phyloP scores from a whole-genome alignment of 1,284 basidiomycete genomes.

The Ganoderma meredithae region DNA sequence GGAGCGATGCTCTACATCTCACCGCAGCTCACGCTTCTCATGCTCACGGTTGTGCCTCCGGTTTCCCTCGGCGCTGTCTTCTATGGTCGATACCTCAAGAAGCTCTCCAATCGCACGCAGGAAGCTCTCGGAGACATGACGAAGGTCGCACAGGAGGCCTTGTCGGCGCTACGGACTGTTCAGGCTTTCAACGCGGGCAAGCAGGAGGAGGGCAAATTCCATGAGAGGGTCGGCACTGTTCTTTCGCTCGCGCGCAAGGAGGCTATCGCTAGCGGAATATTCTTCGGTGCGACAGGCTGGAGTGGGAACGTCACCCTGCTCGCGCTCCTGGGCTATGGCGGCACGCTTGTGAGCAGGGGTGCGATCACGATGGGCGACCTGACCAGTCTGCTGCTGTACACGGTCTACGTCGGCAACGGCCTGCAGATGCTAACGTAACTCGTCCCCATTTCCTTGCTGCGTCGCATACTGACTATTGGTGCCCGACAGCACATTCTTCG shows the following conservation, averaged over 20 bases:
- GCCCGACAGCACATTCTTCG: conserved; percentile 46
- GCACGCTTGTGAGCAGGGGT: conserved; percentile 88
- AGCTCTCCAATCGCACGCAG: conserved; percentile 91
- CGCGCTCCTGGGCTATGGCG: conserved; percentile 92
- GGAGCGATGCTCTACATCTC: conserved; percentile 98
- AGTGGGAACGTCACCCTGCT: conserved; percentile 95
- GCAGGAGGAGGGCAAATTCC: conserved; percentile 79
- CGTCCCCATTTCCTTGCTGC: conserved; percentile 17
- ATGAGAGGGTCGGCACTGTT: conserved; percentile 72
- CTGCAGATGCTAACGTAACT: conserved; percentile 81
- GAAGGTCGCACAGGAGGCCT: conserved; percentile 90
- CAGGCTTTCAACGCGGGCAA: conserved; percentile 87
- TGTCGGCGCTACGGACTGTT: conserved; percentile 93
- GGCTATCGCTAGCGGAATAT: conserved; percentile 90
- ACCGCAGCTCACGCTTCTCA: conserved; percentile 87
- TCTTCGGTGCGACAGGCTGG: conserved; percentile 94
- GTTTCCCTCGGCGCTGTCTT: conserved; percentile 95
- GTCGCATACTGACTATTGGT: conserved; percentile 25
- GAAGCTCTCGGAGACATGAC: conserved; percentile 96
- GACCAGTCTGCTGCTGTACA: conserved; percentile 92
- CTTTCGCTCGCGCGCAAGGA: conserved; percentile 86
- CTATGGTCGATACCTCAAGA: conserved; percentile 95
- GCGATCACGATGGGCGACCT: conserved; percentile 92
- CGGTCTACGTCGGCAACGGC: conserved; percentile 87
- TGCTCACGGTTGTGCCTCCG: conserved; percentile 95